Percentiles rank a stretch among this genome's conserved stretches.
phyloP scores from a whole-genome alignment of 768 basidiomycete species.

The Lactifluus pinguis region DNA sequence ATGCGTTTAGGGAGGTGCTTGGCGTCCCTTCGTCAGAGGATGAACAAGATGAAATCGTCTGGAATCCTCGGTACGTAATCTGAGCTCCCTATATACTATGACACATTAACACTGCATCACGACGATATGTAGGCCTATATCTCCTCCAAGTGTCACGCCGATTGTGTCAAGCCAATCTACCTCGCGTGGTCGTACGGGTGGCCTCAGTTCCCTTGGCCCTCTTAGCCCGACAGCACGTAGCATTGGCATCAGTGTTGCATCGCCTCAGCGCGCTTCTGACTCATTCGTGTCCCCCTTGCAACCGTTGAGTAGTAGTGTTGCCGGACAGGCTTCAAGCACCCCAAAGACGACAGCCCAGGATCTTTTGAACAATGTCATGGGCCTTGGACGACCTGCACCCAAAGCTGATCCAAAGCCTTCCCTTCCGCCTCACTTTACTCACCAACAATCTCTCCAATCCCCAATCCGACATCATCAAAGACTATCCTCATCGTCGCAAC shows the following conservation, averaged over 20 bases:
- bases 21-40: conserved; percentile 37
- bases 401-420: conserved; percentile 16
- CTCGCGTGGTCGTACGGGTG: not conserved
- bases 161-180: conserved; percentile 9
- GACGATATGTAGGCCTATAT: not conserved
- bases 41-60: conserved; percentile 67
- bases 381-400: conserved; percentile 24
- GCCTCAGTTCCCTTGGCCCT: conserved; percentile 12
- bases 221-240: conserved; percentile 6
- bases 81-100: not conserved
- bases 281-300: conserved; percentile 18
- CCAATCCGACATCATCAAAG: conserved; percentile 16
- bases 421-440: conserved; percentile 5
- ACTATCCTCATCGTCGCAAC: conserved; percentile 28
- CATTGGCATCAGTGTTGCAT: conserved; percentile 18
- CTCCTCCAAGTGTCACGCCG: conserved; percentile 7
- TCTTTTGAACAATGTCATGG: conserved; percentile 48
- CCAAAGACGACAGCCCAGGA: conserved; percentile 55
- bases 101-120: not conserved
- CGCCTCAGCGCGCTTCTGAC: conserved; percentile 25
- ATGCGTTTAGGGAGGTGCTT: conserved; percentile 49
- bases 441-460: conserved; percentile 8
- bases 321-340: conserved; percentile 13
- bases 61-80: conserved; percentile 48
- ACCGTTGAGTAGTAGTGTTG: conserved; percentile 9